These are phyloP conservation scores for Diplodia corticola DNA, from an alignment of 2,329 filamentous ascomycete species.

Conservation along the genomic window DNA sequence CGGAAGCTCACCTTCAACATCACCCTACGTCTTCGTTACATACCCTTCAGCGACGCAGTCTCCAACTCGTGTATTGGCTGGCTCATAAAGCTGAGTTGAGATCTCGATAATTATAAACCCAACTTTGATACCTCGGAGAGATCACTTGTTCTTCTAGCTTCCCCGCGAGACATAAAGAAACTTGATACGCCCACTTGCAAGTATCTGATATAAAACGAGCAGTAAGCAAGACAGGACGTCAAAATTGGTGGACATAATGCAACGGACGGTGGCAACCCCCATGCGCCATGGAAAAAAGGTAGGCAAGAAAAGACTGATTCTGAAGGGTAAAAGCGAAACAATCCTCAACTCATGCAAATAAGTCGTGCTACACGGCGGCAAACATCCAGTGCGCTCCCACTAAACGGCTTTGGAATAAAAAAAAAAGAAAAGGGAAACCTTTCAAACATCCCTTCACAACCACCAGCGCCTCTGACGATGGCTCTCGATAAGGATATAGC, in stretches of 20 bases:
- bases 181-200: slow-evolving; percentile 6
- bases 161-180: neutral
- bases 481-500: neutral
- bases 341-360: neutral
- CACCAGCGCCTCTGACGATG: neutral
- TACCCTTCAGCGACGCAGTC: neutral
- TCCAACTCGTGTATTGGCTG: neutral
- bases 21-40: neutral
- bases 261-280: neutral
- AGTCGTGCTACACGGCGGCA: slow-evolving; percentile 1
- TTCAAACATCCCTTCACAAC: neutral
- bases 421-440: neutral
- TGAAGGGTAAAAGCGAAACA: neutral
- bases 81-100: neutral
- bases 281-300: neutral
- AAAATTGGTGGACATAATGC: neutral
- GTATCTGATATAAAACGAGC: slow-evolving; percentile 12
- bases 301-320: neutral
- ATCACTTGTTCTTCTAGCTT: neutral
- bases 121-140: neutral
- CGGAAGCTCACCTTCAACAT: neutral
- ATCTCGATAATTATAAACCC: neutral
- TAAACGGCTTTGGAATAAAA: neutral
- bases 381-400: slow-evolving; percentile 6
- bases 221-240: neutral